A percentile compares a stretch with the other conserved stretches of the same genome.
phyloP scores from a whole-genome alignment of 2,329 filamentous ascomycete genomes.

The Ceratocystis eucalypticola region DNA sequence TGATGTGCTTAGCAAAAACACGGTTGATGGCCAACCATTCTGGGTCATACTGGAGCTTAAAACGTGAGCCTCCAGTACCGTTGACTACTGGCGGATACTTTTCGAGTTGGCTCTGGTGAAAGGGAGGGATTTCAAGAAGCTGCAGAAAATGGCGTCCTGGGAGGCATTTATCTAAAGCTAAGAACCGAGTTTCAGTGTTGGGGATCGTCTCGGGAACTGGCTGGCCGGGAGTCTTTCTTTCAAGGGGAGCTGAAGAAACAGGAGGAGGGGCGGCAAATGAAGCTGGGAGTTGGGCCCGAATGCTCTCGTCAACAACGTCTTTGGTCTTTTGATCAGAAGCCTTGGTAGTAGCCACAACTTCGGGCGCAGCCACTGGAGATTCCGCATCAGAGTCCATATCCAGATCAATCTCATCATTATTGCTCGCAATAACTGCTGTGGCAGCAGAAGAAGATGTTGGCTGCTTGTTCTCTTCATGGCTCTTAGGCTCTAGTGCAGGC shows the following conservation, averaged over 20 bases:
- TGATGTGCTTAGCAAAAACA: conserved; percentile 54
- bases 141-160: conserved; percentile 71
- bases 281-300: conserved; percentile 62
- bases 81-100: conserved; percentile 20
- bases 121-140: conserved; percentile 48
- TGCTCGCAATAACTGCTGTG: conserved; percentile 26
- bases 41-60: conserved; percentile 64
- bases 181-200: conserved; percentile 69
- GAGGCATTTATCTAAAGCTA: conserved; percentile 85
- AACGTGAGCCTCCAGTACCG: conserved; percentile 38
- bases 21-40: conserved; percentile 94
- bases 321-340: conserved; percentile 16
- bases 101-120: conserved; percentile 26
- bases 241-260: conserved; percentile 20
- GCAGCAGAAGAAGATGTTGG: background rate
- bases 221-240: conserved; percentile 37
- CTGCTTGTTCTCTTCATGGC: conserved; percentile 27
- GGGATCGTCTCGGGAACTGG: conserved; percentile 58
- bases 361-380: conserved; percentile 21
- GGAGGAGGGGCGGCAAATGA: conserved; percentile 46
- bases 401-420: conserved; percentile 59
- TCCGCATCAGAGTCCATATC: conserved; percentile 44
- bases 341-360: background rate
- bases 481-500: conserved; percentile 19
- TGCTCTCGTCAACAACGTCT: conserved; percentile 31